phyloP scores from a whole-genome alignment of 2,329 filamentous ascomycete genomes.

The Fonsecaea pedrosoi region DNA sequence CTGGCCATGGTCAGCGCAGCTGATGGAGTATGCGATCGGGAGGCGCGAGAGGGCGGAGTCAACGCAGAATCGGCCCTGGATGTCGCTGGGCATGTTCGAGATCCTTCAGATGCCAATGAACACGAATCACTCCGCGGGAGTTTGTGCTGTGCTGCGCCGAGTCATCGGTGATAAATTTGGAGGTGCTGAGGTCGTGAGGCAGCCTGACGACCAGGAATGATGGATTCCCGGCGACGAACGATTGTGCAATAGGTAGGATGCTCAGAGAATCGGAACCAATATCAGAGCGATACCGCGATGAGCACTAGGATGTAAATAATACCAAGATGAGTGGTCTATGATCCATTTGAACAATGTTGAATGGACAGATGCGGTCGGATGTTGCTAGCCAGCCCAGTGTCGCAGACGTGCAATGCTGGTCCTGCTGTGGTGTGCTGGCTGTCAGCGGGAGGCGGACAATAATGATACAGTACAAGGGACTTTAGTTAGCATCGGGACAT shows the following conservation, averaged over 20 bases:
- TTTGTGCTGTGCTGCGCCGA: slow-evolving; percentile 24
- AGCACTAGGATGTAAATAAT: slow-evolving; percentile 8
- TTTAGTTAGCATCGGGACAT: slow-evolving; percentile 10
- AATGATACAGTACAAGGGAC: slow-evolving; percentile 1
- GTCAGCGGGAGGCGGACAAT: slow-evolving; percentile 27
- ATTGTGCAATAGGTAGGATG: slow-evolving; percentile 10
- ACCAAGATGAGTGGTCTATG: slow-evolving; percentile 7
- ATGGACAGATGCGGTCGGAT: slow-evolving; percentile 19
- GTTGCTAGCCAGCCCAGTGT: slow-evolving; percentile 24
- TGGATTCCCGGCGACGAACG: slow-evolving; percentile 7
- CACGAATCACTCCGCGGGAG: slow-evolving; percentile 22
- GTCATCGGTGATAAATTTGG: slow-evolving; percentile 20
- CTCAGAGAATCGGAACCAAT: slow-evolving; percentile 1
- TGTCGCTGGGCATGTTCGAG: slow-evolving; percentile 35
- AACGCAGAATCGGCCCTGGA: slow-evolving; percentile 27
- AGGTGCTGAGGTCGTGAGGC: slow-evolving; percentile 22
- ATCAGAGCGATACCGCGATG: neutral
- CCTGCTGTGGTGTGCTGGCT: slow-evolving; percentile 4
- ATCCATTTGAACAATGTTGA: slow-evolving; percentile 6
- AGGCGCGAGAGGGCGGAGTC: slow-evolving; percentile 27
- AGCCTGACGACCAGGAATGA: slow-evolving; percentile 17
- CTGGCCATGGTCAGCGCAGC: slow-evolving; percentile 57
- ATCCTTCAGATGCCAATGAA: slow-evolving; percentile 5
- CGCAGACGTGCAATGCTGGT: slow-evolving; percentile 15
- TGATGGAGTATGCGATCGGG: slow-evolving; percentile 17